Evolutionary conservation across 768 basidiomycete species (phyloP), one percentile per base, ranked within the genome.

Genomic region (Fistulinella prunicolor): DNA sequence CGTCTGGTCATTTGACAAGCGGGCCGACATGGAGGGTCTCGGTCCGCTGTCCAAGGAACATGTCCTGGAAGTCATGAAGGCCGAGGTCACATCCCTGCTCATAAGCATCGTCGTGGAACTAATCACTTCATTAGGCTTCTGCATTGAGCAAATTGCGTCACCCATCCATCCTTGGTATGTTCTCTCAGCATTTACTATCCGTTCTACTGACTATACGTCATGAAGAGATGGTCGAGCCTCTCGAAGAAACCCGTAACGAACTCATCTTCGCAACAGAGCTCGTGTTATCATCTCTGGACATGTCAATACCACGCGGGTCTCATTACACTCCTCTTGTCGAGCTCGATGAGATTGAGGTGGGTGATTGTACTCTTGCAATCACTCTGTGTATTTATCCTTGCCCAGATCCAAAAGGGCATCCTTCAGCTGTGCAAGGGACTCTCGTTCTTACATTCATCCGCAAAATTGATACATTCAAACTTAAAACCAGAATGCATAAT

Each of bases 241-340:
- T 96, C 38, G 94, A 97, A 63, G 95, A 99, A 68, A 88, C 94
- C 0, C 76, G 95, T 47, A 86, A 73, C 30, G 89, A 95, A 58
- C 74, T 98, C 34, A 82, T 86, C 34, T 98, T 97, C 61, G 95
- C 94, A 8, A 96, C 96, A 1, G 96, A 99, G 62, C 86, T 86
- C 24, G 73, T 98, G 26, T 69, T 90, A 9, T 87, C 92, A 0
- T 89, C 91, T 1, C 76, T 99, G 12, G 80, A 85, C 43, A 73
- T 85, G 20, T 85, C 89, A 6, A 86, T 93, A 46, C 78, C 82
- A 7, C 83, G 83, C 35, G 78, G 80, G 4, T 74, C 79, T 34
- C 70, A 79, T 46, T 71, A 75, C 46, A 67, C 74, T 28, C 72
- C 81, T 34, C 62, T 82, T 45, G 81, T 88, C 14, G 95, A 97